Conservation (phyloP, 352 stramenopile genomes). For the Plasmopara halstedii region DNA sequence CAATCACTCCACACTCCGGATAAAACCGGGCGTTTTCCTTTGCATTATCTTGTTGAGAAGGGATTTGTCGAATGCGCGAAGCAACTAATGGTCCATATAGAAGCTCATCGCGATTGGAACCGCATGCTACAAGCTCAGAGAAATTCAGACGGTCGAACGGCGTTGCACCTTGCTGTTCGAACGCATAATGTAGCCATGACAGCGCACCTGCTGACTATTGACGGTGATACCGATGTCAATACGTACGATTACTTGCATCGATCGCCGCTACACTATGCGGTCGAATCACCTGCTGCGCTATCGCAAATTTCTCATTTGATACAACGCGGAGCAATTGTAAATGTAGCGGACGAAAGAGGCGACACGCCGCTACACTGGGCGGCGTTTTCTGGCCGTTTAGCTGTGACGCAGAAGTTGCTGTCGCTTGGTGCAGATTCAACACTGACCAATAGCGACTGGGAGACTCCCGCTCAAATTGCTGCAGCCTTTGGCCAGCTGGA, state of each 20-base stretch:
- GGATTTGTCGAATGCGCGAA: slow-evolving; percentile 48
- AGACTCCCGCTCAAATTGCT: slow-evolving; percentile 43
- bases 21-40: slow-evolving; percentile 21
- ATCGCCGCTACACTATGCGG: slow-evolving; percentile 33
- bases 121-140: slow-evolving; percentile 18
- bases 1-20: slow-evolving; percentile 27
- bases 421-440: slow-evolving; percentile 37
- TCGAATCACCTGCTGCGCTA: slow-evolving; percentile 23
- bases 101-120: slow-evolving; percentile 14
- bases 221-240: slow-evolving; percentile 11
- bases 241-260: slow-evolving; percentile 27
- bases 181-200: slow-evolving; percentile 27
- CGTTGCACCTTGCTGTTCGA: slow-evolving; percentile 37
- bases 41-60: slow-evolving; percentile 38
- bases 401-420: slow-evolving; percentile 32
- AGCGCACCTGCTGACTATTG: slow-evolving; percentile 20
- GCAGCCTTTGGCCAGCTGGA: slow-evolving; percentile 35
- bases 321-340: slow-evolving; percentile 31
- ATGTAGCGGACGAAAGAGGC: slow-evolving; percentile 47
- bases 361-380: slow-evolving; percentile 67
- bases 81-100: slow-evolving; percentile 24
- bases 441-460: slow-evolving; percentile 50
- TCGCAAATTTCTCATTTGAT: slow-evolving; percentile 11
- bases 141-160: slow-evolving; percentile 20
- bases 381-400: slow-evolving; percentile 37